phyloP scores from a whole-genome alignment of 164 flowering plant genomes.

The Umbellularia californica region DNA sequence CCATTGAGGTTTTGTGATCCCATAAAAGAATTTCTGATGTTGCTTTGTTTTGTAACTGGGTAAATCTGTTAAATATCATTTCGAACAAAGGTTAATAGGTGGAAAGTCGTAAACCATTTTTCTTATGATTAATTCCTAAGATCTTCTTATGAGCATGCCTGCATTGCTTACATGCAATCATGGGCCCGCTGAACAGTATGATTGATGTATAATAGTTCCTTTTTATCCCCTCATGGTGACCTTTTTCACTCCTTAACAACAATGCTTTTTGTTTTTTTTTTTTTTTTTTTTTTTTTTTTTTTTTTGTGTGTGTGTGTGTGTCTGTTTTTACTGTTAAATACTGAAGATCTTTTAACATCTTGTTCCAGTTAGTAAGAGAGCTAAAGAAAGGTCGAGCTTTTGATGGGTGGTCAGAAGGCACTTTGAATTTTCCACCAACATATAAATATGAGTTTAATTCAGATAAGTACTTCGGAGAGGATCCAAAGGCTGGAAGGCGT shows the following conservation, averaged over 20 bases:
- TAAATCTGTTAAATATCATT: neutral
- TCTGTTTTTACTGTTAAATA: neutral
- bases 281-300: no score
- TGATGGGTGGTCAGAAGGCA: conserved; percentile 96
- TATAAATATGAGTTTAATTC: conserved; percentile 84
- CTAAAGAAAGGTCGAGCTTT: conserved; percentile 75
- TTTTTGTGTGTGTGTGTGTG: no score
- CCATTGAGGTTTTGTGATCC: neutral
- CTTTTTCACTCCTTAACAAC: neutral
- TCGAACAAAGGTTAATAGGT: neutral
- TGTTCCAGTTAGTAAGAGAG: conserved; percentile 61
- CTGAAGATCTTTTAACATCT: conserved; percentile 3
- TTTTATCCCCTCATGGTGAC: neutral
- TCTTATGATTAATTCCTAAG: neutral
- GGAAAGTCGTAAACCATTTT: neutral
- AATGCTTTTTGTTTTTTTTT: no score
- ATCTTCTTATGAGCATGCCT: neutral
- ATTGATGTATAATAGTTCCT: no score
- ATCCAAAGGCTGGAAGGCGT: conserved; percentile 78
- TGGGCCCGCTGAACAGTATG: neutral
- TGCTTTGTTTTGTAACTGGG: neutral
- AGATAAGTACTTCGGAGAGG: conserved; percentile 62
- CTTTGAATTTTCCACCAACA: conserved; percentile 77
- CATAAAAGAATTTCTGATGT: neutral
- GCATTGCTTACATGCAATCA: neutral